phyloP scores from a whole-genome alignment of 2,329 filamentous ascomycete species.

The Pyrenophora teres region DNA sequence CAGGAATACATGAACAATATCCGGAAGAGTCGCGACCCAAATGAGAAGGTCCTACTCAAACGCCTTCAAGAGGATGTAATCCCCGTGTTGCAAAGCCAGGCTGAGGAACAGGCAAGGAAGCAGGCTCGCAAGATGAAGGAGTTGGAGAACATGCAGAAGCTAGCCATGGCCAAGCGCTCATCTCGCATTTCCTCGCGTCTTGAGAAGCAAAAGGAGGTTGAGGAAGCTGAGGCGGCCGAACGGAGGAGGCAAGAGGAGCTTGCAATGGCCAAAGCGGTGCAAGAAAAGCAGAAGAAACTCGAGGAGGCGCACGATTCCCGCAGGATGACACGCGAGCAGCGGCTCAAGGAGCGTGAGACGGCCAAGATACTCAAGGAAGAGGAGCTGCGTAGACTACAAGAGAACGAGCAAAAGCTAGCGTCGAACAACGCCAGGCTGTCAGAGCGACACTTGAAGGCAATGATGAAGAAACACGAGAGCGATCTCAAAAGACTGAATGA shows the following conservation, averaged over 20 bases:
- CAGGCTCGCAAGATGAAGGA: constrained; percentile 78
- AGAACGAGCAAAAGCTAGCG: constrained; percentile 66
- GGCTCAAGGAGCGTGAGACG: constrained; percentile 81
- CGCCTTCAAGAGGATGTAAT: constrained; percentile 78
- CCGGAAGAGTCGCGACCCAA: constrained; percentile 75
- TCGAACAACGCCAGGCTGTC: constrained; percentile 63
- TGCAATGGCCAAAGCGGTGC: constrained; percentile 62
- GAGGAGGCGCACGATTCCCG: constrained; percentile 78
- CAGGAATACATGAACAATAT: constrained; percentile 71
- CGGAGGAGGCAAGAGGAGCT: constrained; percentile 68
- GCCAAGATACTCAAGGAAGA: constrained; percentile 84
- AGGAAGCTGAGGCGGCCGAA: constrained; percentile 72
- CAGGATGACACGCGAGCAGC: constrained; percentile 81
- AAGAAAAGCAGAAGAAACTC: constrained; percentile 66
- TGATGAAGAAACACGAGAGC: constrained; percentile 79
- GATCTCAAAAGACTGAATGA: constrained; percentile 72
- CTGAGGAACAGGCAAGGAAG: constrained; percentile 71
- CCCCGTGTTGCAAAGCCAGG: constrained; percentile 80
- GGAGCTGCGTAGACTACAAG: constrained; percentile 77
- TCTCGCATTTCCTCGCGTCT: constrained; percentile 82
- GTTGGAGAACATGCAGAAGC: constrained; percentile 77
- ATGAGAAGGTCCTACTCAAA: constrained; percentile 78
- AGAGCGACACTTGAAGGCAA: constrained; percentile 77
- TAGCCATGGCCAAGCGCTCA: constrained; percentile 93
- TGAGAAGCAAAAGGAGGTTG: constrained; percentile 76